Evolutionary conservation across 2,329 filamentous ascomycete genomes (phyloP), one percentile per base, ranked within the genome.

Genomic region (Dactylellina cionopaga): DNA sequence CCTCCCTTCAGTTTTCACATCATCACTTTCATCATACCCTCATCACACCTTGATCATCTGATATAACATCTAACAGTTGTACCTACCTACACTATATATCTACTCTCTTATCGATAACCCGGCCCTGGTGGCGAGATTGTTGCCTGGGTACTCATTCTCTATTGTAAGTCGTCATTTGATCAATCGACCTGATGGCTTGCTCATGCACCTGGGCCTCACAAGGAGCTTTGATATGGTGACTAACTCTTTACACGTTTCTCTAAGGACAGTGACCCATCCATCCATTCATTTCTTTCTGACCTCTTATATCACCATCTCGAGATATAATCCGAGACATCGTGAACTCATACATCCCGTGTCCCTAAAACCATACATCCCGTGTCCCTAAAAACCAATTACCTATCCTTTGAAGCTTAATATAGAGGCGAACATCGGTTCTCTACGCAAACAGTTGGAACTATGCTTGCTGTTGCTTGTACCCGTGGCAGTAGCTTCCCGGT

Each of bases 401-500:
- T 13, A 35, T 46, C 17, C 24, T 5, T 22, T 25, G 25, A 6
- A 41, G 15, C 13, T 15, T 37, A 52, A 52, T 43, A 35, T 54
- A 63, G 17, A 25, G 37, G 31, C 25, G 19, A 46, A 46, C n/a
- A n/a, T n/a, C n/a, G n/a, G n/a, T n/a, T 49, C 15, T 43, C 29
- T 51, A 15, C 29, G 31, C 24, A 9, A 17, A 24, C 17, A 15
- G 15, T 37, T 24, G 5, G 24, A 17, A 59, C 15, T n/a, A 71
- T 71, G 66, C 51, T 64, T 37, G 58, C 66, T 17, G 35, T 63
- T 41, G 51, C 56, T 19, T 25, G 52, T 27, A 46, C 35, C 58
- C 43, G 58, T 59, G 49, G 43, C 39, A 25, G 58, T 27, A 41
- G 41, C 19, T 39, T 59, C 29, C 58, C 66, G 46, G 59, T 59